phyloP scores from a whole-genome alignment of 169 alveolate species.

The Cryptosporidium andersoni region DNA sequence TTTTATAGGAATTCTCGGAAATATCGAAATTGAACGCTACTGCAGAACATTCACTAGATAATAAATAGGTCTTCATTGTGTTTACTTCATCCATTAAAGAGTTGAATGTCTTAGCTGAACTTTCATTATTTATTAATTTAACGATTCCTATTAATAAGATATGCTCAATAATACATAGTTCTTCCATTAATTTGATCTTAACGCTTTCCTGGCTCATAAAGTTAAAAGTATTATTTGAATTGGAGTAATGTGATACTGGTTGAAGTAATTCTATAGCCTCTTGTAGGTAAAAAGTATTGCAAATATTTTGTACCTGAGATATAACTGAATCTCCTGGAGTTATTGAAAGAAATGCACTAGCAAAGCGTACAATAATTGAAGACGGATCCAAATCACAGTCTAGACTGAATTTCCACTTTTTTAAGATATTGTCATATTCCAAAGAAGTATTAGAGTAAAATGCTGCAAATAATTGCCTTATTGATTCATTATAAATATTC shows the following conservation, averaged over 20 bases:
- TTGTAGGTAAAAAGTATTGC: not conserved
- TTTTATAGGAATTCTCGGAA: constrained; percentile 48
- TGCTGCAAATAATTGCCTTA: not conserved
- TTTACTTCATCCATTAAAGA: constrained; percentile 26
- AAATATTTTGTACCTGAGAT: constrained; percentile 19
- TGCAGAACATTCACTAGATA: constrained; percentile 28
- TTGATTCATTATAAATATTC: constrained; percentile 28
- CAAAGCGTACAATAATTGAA: not conserved
- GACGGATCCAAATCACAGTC: constrained; percentile 35
- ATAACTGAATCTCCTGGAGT: constrained; percentile 11
- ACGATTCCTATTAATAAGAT: constrained; percentile 28
- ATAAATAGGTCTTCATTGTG: constrained; percentile 4
- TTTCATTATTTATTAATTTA: constrained; percentile 26
- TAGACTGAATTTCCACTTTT: constrained; percentile 8
- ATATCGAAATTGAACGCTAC: constrained; percentile 6
- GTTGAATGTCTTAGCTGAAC: constrained; percentile 21
- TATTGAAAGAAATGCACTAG: constrained; percentile 14
- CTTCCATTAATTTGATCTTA: constrained; percentile 13
- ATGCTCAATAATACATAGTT: constrained; percentile 40
- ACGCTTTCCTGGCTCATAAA: not conserved
- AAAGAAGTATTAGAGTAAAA: not conserved
- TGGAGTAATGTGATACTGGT: constrained; percentile 7
- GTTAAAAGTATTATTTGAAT: not conserved
- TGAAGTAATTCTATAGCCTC: not conserved
- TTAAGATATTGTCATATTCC: constrained; percentile 4